Conservation (phyloP, 2,329 filamentous ascomycete species). For the Ustulina deusta region DNA sequence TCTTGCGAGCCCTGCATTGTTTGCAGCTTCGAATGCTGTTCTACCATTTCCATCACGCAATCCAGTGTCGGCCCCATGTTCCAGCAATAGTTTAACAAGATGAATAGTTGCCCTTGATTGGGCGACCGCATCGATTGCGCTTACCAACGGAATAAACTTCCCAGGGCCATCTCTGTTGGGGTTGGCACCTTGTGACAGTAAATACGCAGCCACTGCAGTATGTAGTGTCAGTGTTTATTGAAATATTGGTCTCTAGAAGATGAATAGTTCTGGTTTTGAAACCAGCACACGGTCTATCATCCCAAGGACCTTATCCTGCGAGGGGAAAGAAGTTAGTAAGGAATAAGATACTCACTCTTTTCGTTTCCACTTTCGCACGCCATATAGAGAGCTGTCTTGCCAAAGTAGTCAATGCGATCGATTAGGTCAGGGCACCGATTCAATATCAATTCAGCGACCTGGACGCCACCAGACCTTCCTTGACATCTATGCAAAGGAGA, state of each 20-base stretch:
- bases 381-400: constrained; percentile 49
- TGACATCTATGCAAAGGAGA: constrained; percentile 49
- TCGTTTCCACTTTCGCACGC: constrained; percentile 49
- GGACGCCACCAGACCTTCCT: constrained; percentile 41
- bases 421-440: constrained; percentile 37
- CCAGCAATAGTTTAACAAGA: constrained; percentile 44
- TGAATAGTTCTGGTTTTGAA: background rate
- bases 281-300: background rate
- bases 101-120: constrained; percentile 42
- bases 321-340: background rate
- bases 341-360: constrained; percentile 36
- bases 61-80: constrained; percentile 41
- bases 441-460: constrained; percentile 47
- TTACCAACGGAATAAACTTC: constrained; percentile 28
- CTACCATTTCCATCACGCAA: constrained; percentile 41
- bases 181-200: constrained; percentile 42
- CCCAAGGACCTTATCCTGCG: background rate
- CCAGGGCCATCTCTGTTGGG: constrained; percentile 46
- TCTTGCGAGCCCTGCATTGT: constrained; percentile 41
- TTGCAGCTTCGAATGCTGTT: constrained; percentile 41
- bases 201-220: constrained; percentile 42
- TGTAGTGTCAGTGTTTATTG: background rate
- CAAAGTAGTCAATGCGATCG: constrained; percentile 42
- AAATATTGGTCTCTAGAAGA: background rate
- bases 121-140: constrained; percentile 46